These are phyloP conservation scores for Aechmea fasciata DNA, from an alignment of 176 grass and related monocot species.

Conservation along the genomic window DNA sequence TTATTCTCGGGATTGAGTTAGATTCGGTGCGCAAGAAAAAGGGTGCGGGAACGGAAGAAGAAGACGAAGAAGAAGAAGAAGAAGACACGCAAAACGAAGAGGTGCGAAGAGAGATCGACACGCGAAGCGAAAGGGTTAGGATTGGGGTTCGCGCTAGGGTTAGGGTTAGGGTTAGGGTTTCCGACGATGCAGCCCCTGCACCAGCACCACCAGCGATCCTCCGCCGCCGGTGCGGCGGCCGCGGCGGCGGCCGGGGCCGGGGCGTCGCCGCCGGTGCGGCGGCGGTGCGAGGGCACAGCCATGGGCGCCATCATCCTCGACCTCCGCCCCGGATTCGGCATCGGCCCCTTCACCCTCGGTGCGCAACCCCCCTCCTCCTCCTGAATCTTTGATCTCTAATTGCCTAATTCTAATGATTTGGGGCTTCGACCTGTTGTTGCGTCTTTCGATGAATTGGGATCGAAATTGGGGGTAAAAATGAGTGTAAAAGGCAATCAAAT, in stretches of 20 bases:
- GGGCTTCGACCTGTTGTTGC: neutral
- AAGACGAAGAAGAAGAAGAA: neutral
- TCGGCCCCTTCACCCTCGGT: constrained; percentile 90
- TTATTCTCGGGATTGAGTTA: neutral
- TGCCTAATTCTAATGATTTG: neutral
- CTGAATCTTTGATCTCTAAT: neutral
- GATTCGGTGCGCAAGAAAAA: constrained; percentile 8
- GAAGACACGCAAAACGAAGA: neutral
- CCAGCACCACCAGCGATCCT: constrained; percentile 11
- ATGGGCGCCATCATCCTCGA: constrained; percentile 95
- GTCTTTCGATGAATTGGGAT: too few species aligned
- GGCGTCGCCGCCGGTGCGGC: constrained; percentile 34
- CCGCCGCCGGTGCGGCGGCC: constrained; percentile 7
- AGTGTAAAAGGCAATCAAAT: too few species aligned
- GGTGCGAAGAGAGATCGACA: neutral
- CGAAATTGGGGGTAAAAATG: too few species aligned
- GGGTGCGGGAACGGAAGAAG: neutral
- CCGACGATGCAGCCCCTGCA: constrained; percentile 1
- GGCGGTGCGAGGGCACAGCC: constrained; percentile 74
- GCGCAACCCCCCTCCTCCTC: neutral
- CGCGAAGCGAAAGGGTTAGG: neutral
- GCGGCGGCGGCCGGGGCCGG: constrained; percentile 29
- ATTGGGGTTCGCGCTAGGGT: too few species aligned
- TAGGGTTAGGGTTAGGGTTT: too few species aligned
- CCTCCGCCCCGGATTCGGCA: constrained; percentile 73